Conservation (phyloP, 2,329 filamentous ascomycete species). For the Neoarthrinium moseri region DNA sequence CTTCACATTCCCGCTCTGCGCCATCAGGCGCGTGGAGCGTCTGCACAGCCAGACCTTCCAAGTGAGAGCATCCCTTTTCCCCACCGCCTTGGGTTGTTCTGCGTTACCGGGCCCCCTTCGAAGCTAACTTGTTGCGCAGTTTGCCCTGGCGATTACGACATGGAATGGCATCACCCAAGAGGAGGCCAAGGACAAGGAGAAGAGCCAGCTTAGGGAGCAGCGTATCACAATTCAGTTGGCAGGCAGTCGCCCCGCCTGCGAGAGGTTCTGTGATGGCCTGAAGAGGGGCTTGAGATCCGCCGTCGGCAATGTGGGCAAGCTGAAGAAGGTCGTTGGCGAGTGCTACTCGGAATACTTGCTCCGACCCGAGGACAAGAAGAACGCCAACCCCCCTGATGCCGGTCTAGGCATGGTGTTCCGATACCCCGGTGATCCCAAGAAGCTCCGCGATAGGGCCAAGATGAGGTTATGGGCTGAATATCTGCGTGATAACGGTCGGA, state of each 20-base stretch:
- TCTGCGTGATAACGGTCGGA: conserved; percentile 89
- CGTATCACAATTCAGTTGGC: conserved; percentile 90
- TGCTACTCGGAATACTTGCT: conserved; percentile 90
- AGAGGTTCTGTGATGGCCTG: conserved; percentile 92
- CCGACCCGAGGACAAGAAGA: conserved; percentile 61
- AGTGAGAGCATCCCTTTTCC: conserved; percentile 35
- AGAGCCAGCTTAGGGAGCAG: conserved; percentile 60
- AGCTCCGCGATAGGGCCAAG: conserved; percentile 91
- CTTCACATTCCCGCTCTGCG: conserved; percentile 90
- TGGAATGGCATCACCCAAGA: conserved; percentile 76
- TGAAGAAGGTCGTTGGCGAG: conserved; percentile 75
- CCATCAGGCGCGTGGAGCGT: conserved; percentile 87
- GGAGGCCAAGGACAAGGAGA: conserved; percentile 41
- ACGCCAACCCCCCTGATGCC: conserved; percentile 75
- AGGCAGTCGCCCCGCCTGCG: conserved; percentile 83
- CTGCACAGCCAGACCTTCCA: conserved; percentile 88
- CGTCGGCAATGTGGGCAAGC: conserved; percentile 82
- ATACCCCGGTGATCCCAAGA: conserved; percentile 93
- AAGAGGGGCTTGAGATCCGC: conserved; percentile 86
- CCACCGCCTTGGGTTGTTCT: conserved; percentile 4
- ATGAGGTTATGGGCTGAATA: conserved; percentile 98
- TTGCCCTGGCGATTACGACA: conserved; percentile 90
- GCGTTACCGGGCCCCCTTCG: conserved; percentile 5
- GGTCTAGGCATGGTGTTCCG: conserved; percentile 89
- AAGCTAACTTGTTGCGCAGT: conserved; percentile 44